phyloP scores from a whole-genome alignment of 2,329 filamentous ascomycete species.

The Hansfordia pulvinata region DNA sequence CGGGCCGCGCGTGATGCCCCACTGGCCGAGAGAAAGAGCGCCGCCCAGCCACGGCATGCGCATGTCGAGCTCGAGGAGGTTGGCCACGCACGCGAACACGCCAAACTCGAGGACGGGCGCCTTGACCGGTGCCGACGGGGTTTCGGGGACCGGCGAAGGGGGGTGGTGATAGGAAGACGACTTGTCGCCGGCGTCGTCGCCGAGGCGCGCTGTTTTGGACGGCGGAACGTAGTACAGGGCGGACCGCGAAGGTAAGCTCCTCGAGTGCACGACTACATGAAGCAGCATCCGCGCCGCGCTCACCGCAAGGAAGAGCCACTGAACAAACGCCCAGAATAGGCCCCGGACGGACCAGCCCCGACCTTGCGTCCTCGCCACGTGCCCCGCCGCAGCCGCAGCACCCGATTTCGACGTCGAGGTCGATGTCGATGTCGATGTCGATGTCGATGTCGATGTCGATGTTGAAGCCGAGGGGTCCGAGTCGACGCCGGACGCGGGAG shows the following conservation, averaged over 20 bases:
- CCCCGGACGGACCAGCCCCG: constrained; percentile 28
- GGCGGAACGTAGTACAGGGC: constrained; percentile 8
- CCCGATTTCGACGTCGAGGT: no score
- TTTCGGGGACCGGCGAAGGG: constrained; percentile 7
- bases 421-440: no score
- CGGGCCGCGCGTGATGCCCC: constrained; percentile 58
- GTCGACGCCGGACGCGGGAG: constrained; percentile 4
- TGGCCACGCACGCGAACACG: constrained; percentile 60
- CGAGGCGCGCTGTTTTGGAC: constrained; percentile 12
- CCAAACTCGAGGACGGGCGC: constrained; percentile 64
- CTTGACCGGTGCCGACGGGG: constrained; percentile 18
- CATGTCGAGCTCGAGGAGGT: constrained; percentile 56
- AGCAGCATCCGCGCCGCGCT: constrained; percentile 53
- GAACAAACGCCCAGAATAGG: constrained; percentile 42
- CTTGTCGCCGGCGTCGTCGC: constrained; percentile 11
- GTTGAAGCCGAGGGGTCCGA: constrained; percentile 1
- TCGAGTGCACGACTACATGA: constrained; percentile 50
- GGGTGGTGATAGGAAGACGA: no score
- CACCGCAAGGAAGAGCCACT: constrained; percentile 40
- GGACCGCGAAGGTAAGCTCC: constrained; percentile 46
- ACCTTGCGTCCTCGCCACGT: no score
- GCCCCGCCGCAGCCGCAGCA: no score
- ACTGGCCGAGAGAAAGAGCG: constrained; percentile 61
- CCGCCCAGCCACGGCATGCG: constrained; percentile 90
- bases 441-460: no score